Base-by-base conservation (phyloP, 2,329 filamentous ascomycete species). In the Orbilia javanica region DNA sequence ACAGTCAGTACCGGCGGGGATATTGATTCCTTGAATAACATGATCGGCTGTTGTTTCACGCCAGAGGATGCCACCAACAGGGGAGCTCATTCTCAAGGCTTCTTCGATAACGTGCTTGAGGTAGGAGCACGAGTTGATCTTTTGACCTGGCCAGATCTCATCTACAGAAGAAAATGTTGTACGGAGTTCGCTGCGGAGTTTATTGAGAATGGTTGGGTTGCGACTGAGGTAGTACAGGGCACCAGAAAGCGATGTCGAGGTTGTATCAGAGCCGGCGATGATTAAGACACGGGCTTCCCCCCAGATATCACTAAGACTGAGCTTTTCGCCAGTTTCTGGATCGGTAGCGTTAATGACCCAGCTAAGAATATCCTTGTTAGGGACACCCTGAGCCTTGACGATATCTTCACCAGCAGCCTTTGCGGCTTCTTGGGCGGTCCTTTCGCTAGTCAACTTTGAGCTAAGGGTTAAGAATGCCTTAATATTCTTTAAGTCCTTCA, bases 281-380 rank as follows among this genome's bases (percentile, higher is more conserved):
- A 79, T 77, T 10, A 93, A 86, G 18, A 92, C 84, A 82, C 92
- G 92, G 7, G 90, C 90, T 82, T 92, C 90, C 62, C 87, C 89
- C 90, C 90, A 91, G 25, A 93, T 87, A 82, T 92, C 91, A 0
- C 88, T 87, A 1, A 87, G 90, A 46, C 86, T 87, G 82, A 92
- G 90, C 0, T 89, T 89, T 72, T 88, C 86, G 65, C 90, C 90
- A 0, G 90, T 92, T 82, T 92, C 90, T 11, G 90, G 90, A 80
- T 93, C 91, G 44, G 88, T 88, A 6, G 91, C 91, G 34, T 90
- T 90, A 76, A 93, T 87, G 10, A 93, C 87, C 83, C 93, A 90
- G 84, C 92, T 90, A 85, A 93, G 93, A 85, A 93, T 93, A 82
- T 93, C 91, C 71, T 90, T 89, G 36, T 91, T 90, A 57, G 88